Base-by-base conservation (phyloP, 164 flowering plant species). In the Dillenia suffruticosa region DNA sequence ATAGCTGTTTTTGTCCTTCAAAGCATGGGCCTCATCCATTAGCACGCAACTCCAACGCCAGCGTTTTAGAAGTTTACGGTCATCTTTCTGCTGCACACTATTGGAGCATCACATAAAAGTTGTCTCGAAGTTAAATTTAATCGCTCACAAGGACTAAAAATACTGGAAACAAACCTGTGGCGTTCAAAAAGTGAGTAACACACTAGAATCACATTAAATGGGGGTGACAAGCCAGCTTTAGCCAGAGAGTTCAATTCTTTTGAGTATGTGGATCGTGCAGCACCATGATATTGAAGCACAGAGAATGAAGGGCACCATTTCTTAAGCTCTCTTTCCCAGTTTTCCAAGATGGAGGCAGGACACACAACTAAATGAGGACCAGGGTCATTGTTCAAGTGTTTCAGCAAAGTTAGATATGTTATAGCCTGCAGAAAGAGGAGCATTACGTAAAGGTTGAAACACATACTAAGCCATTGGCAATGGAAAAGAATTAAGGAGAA, bases 11-110 rank as follows among this genome's bases (percentile, higher is more conserved):
- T 79, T 93, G 70, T 93, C 97, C 79, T 93, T 93, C 67, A 93
- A 81, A 57, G 92, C 97, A 90, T 93, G 98, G 64, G 98, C 97
- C 72, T 93, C 98, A 74, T 93, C 98, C 96, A 93, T 89, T 62
- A 93, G 66, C 56, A 93, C 92, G 71, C 98, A 93, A 74, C 92
- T 93, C 98, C 98, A 93, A 44, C 64, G 68, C 94, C 89, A 93
- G 9, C 86, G 87, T 68, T 79, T 93, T 63, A 93, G 79, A 61
- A 84, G 63, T 76, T 84, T 93, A 46, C 98, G 98, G 58, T 93
- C 97, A 67, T 93, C 98, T 77, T 90, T 93, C 77, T 93, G 98
- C 77, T 93, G 98, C 48, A 26, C 75, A 75, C 98, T 93, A 81
- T 49, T 74, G 13, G 40, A 56, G 44, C 54, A 71, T 52, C 53